phyloP scores from a whole-genome alignment of 2,329 filamentous ascomycete genomes.

The Knufia petricola region DNA sequence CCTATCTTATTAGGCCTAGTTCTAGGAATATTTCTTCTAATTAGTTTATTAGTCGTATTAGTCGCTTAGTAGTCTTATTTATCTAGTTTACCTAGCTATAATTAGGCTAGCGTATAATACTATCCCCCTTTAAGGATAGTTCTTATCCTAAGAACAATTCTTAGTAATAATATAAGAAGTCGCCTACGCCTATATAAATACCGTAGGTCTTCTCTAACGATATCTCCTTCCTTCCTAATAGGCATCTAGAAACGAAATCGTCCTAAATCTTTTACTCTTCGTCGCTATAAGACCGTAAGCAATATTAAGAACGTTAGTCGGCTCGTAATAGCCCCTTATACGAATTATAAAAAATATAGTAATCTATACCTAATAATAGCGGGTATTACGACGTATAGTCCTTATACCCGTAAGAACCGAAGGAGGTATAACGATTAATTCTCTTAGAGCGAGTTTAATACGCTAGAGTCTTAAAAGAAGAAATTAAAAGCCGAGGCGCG shows the following conservation, averaged over 20 bases:
- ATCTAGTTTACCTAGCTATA: background rate
- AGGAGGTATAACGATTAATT: background rate
- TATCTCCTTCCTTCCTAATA: background rate
- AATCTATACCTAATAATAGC: background rate
- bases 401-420: background rate
- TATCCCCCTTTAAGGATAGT: constrained; percentile 3
- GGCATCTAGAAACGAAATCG: background rate
- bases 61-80: background rate
- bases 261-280: background rate
- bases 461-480: background rate
- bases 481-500: background rate
- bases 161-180: constrained; percentile 4
- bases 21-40: too few relatives aligned
- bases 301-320: background rate
- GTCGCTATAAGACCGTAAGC: background rate
- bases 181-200: background rate
- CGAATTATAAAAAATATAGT: background rate
- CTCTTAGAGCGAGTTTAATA: background rate
- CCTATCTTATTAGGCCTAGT: too few relatives aligned
- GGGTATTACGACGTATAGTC: background rate
- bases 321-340: background rate
- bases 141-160: background rate
- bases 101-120: background rate
- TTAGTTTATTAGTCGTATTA: background rate
- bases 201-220: background rate